Base-by-base conservation (phyloP, 2,329 filamentous ascomycete species). In the Aspergillus sp. region DNA sequence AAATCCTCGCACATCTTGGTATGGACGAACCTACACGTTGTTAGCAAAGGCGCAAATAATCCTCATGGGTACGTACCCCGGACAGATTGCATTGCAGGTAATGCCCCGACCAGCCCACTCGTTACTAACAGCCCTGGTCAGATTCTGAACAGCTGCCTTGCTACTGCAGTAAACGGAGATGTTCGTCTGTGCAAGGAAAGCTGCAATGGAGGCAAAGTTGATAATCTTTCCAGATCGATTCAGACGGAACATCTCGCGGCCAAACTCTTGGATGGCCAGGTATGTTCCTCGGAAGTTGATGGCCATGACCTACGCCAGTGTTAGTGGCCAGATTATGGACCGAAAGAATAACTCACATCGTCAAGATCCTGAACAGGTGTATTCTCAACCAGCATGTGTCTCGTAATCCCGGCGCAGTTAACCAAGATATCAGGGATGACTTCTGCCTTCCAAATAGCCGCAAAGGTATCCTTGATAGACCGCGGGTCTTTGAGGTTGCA, bases 111-210 rank as follows among this genome's bases (percentile, higher is more conserved):
- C 74, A 0, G 88, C 86, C 92, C 92, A 96, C 77, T 96, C 90
- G 70, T 96, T 96, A 47, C 87, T 86, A 56, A 96, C 80, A 27
- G 88, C 88, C 78, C 95, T 96, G 53, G 91, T 95, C 59, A 96
- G 76, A 77, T 96, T 91, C 5, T 86, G 88, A 0, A 96, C 88
- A 11, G 89, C 92, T 47, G 91, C 92, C 76, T 96, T 96, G 61
- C 85, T 86, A 0, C 91, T 90, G 0, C 91, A 89, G 70, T 96
- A 96, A 1, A 91, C 92, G 0, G 91, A 91, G 1, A 96, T 90
- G 0, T 89, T 96, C 62, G 96, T 81, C 1, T 92, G 92, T 56
- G 92, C 92, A 72, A 96, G 90, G 81, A 93, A 93, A 44, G 86
- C 86, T 40, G 96, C 82, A 40, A 96, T 82, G 9, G 86, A 90